A percentile compares a stretch with the other conserved stretches of the same genome.
These are phyloP conservation scores for Candida glaebosa DNA, from an alignment of 805 yeast genomes.

Conservation along the genomic window DNA sequence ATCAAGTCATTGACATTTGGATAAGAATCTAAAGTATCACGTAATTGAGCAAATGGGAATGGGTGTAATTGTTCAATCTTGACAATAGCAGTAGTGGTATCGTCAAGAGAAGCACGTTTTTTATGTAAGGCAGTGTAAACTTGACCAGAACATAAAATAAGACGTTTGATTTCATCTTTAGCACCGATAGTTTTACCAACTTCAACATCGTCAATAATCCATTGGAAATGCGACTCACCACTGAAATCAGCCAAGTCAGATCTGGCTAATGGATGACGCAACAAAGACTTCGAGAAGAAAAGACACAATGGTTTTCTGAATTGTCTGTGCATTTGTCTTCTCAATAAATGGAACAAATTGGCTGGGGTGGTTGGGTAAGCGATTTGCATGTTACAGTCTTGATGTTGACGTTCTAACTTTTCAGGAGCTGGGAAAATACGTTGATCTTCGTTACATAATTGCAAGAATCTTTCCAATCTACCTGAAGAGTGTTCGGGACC, in stretches of 20 bases:
- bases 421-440: constrained; percentile 88
- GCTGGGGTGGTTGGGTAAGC: constrained; percentile 99
- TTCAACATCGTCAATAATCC: constrained; percentile 93
- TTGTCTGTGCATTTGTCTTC: constrained; percentile 99
- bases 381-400: constrained; percentile 96
- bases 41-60: constrained; percentile 95
- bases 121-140: constrained; percentile 90
- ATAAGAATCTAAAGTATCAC: constrained; percentile 76
- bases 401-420: constrained; percentile 94
- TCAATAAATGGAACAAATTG: constrained; percentile 89
- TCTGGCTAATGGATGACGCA: constrained; percentile 97
- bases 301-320: constrained; percentile 88
- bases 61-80: constrained; percentile 96
- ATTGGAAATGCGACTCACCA: constrained; percentile 87
- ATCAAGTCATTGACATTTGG: constrained; percentile 84
- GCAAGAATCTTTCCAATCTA: constrained; percentile 94
- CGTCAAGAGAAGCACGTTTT: constrained; percentile 73
- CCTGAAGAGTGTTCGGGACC: constrained; percentile 99
- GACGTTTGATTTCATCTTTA: constrained; percentile 82
- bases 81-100: constrained; percentile 82
- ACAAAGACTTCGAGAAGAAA: constrained; percentile 87
- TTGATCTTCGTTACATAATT: constrained; percentile 93
- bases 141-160: constrained; percentile 87
- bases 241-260: constrained; percentile 80
- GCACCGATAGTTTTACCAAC: constrained; percentile 72